Percentiles rank a stretch among this genome's conserved stretches.
phyloP scores from a whole-genome alignment of 2,329 filamentous ascomycete species.

The Scytalidium lignicola region DNA sequence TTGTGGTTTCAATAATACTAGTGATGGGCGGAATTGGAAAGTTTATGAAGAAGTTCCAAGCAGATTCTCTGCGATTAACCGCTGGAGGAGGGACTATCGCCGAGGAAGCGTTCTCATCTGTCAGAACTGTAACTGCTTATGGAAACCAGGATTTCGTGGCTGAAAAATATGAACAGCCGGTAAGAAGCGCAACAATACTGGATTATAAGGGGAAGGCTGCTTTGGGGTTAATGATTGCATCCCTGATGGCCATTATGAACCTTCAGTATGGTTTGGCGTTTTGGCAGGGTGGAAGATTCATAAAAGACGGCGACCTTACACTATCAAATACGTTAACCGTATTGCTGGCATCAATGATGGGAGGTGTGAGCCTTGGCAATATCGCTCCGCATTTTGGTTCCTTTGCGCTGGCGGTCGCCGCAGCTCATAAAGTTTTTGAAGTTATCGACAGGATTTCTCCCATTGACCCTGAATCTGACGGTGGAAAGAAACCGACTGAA shows the following conservation, averaged over 20 bases:
- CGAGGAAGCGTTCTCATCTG: slow-evolving; percentile 87
- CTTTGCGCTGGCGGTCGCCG: slow-evolving; percentile 74
- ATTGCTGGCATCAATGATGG: slow-evolving; percentile 29
- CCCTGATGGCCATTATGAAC: slow-evolving; percentile 1
- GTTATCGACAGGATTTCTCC: slow-evolving; percentile 85
- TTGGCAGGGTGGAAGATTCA: slow-evolving; percentile 13
- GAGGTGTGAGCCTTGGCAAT: slow-evolving; percentile 81
- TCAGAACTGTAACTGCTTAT: slow-evolving; percentile 85
- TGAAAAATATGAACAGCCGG: slow-evolving; percentile 70
- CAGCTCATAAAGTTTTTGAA: slow-evolving; percentile 81
- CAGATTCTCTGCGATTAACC: slow-evolving; percentile 68
- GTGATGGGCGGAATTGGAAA: slow-evolving; percentile 72
- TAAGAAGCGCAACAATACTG: slow-evolving; percentile 59
- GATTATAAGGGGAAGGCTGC: not conserved
- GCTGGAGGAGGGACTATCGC: slow-evolving; percentile 78
- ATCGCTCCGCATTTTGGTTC: slow-evolving; percentile 78
- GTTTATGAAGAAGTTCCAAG: slow-evolving; percentile 75
- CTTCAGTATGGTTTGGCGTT: slow-evolving; percentile 11
- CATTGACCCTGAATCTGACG: slow-evolving; percentile 65
- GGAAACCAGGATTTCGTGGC: slow-evolving; percentile 85
- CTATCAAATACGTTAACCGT: slow-evolving; percentile 10
- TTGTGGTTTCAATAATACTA: slow-evolving; percentile 70
- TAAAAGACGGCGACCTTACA: slow-evolving; percentile 8
- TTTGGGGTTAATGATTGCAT: not conserved
- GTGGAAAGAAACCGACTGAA: slow-evolving; percentile 64